These are phyloP conservation scores for Spathaspora hagerdaliae DNA, from an alignment of 805 yeast genomes.

Conservation along the genomic window DNA sequence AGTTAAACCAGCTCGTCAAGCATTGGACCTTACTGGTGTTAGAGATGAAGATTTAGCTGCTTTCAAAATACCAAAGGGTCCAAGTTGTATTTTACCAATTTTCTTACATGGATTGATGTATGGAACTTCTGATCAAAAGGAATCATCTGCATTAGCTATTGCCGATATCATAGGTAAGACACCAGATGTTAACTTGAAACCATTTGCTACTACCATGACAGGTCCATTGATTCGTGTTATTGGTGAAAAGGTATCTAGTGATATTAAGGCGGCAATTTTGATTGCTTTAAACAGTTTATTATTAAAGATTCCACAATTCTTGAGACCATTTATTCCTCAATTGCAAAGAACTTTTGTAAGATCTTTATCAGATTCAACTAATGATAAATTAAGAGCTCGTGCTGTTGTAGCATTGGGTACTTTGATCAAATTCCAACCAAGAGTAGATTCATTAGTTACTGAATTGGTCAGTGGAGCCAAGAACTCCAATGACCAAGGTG, in stretches of 20 bases:
- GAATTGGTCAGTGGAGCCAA: slow-evolving; percentile 79
- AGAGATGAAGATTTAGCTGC: slow-evolving; percentile 68
- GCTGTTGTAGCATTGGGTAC: slow-evolving; percentile 91
- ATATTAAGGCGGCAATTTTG: slow-evolving; percentile 91
- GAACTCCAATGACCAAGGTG: slow-evolving; percentile 60
- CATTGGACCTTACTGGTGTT: slow-evolving; percentile 62
- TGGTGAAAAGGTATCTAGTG: slow-evolving; percentile 90
- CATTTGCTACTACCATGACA: slow-evolving; percentile 87
- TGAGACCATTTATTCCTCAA: slow-evolving; percentile 96
- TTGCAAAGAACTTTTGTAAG: slow-evolving; percentile 95
- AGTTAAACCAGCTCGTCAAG: slow-evolving; percentile 75
- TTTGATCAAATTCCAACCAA: slow-evolving; percentile 81
- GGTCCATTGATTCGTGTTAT: slow-evolving; percentile 98
- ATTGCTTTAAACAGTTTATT: slow-evolving; percentile 77
- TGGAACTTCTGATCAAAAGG: slow-evolving; percentile 81
- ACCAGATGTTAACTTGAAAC: slow-evolving; percentile 74
- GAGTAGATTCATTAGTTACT: slow-evolving; percentile 87
- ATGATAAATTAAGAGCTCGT: slow-evolving; percentile 68
- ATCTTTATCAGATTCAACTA: slow-evolving; percentile 74
- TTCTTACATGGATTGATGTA: slow-evolving; percentile 95
- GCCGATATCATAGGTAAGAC: slow-evolving; percentile 84
- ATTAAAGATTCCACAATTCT: slow-evolving; percentile 79
- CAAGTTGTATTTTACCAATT: slow-evolving; percentile 82
- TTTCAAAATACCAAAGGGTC: slow-evolving; percentile 75
- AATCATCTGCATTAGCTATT: slow-evolving; percentile 81